Conservation (phyloP, 1,284 basidiomycete genomes). For the Apiotrichum akiyoshidainum region DNA sequence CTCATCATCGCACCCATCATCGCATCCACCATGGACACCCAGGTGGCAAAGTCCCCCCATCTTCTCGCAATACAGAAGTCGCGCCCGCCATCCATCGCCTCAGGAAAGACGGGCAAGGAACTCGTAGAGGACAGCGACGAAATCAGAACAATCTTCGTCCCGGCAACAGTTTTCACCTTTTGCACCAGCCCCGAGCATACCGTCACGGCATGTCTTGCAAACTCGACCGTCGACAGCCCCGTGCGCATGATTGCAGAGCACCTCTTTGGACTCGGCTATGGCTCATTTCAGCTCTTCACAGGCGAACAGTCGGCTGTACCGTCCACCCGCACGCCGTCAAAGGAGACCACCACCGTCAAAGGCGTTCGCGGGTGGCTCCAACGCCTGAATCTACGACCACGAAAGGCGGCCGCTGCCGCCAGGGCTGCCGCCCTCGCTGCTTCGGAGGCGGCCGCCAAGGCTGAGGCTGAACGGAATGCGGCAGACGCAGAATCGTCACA, state of each 20-base stretch:
- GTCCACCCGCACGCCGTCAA: neutral
- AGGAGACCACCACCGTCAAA: neutral
- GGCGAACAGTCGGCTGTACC: conserved; percentile 1
- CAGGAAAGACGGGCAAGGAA: conserved; percentile 15
- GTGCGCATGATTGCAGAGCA: conserved; percentile 26
- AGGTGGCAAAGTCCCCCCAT: neutral
- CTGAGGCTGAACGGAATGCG: neutral
- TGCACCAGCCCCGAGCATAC: conserved; percentile 20
- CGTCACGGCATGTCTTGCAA: conserved; percentile 18
- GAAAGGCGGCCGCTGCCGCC: neutral
- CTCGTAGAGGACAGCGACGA: conserved; percentile 15
- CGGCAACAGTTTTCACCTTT: conserved; percentile 18
- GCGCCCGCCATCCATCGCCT: conserved; percentile 6
- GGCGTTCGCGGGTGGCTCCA: conserved; percentile 6
- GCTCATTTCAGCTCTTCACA: conserved; percentile 18
- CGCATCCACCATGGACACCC: neutral
- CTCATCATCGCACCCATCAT: neutral
- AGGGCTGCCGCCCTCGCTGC: conserved; percentile 2
- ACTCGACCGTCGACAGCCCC: conserved; percentile 22
- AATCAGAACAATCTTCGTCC: conserved; percentile 15
- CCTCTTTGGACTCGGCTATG: conserved; percentile 22
- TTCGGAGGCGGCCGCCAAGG: neutral
- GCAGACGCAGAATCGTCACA: conserved; percentile 3
- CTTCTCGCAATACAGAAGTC: conserved; percentile 1
- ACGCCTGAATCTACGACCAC: conserved; percentile 9